These are phyloP conservation scores for Stemphylium vesicarium DNA, from an alignment of 2,329 filamentous ascomycete species.

Conservation along the genomic window DNA sequence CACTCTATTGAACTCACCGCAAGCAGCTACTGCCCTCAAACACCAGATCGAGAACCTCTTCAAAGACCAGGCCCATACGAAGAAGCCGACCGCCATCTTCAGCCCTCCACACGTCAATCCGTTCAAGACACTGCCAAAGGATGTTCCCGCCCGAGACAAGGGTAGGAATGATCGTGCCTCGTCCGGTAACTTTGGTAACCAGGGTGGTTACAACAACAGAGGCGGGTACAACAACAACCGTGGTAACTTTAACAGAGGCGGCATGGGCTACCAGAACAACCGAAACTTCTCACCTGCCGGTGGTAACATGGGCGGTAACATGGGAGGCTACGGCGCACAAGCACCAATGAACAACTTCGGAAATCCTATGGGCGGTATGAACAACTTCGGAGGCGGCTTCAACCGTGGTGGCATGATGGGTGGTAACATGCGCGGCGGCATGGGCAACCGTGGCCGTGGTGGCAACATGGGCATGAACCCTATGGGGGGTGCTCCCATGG, in stretches of 20 bases:
- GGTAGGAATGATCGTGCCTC: constrained; percentile 64
- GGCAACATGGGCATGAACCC: constrained; percentile 45
- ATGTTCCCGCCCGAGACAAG: constrained; percentile 76
- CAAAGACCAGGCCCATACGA: constrained; percentile 64
- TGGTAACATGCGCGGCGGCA: constrained; percentile 53
- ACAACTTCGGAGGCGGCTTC: constrained; percentile 48
- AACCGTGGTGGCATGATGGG: constrained; percentile 53
- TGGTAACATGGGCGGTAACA: constrained; percentile 48
- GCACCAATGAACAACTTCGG: constrained; percentile 56
- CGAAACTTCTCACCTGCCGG: constrained; percentile 46
- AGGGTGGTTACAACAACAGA: constrained; percentile 52
- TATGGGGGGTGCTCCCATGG: constrained; percentile 47
- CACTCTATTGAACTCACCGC: constrained; percentile 80
- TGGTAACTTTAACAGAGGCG: constrained; percentile 43
- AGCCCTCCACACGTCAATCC: constrained; percentile 80
- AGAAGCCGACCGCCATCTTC: constrained; percentile 75
- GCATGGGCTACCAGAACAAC: constrained; percentile 44
- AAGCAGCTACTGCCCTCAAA: constrained; percentile 86
- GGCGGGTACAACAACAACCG: constrained; percentile 52
- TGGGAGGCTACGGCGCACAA: constrained; percentile 55
- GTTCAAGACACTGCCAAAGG: constrained; percentile 89
- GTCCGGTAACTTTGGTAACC: constrained; percentile 52
- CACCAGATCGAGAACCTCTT: constrained; percentile 74
- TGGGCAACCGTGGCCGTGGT: constrained; percentile 52
- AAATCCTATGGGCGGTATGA: constrained; percentile 44